Percentiles rank a stretch among this genome's conserved stretches.
Conservation (phyloP, 306 rosid genomes). For the Gynostemma pentaphyllum region DNA sequence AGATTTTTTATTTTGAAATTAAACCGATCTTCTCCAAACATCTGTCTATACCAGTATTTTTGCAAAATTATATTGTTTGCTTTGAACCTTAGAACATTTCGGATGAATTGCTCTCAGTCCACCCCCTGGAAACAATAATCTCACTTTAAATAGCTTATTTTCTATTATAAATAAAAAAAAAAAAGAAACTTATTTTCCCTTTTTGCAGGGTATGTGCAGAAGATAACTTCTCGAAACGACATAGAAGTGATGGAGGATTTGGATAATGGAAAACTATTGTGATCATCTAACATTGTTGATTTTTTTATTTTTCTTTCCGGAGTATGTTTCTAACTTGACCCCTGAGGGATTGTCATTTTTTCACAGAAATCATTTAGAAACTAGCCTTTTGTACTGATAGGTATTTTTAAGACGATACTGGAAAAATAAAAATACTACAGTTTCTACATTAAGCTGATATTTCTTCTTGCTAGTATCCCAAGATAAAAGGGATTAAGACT, state of each 20-base stretch:
- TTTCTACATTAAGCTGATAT: not conserved
- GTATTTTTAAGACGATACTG: not conserved
- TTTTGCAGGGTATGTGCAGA: slow-evolving; percentile 86
- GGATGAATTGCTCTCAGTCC: not conserved
- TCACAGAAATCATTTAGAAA: not conserved
- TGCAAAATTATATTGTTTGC: not conserved
- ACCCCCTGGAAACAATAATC: not conserved
- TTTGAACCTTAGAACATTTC: not conserved
- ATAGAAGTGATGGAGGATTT: slow-evolving; percentile 82
- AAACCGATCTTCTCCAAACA: not conserved
- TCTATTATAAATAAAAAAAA: too few species aligned
- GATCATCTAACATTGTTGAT: slow-evolving; percentile 15
- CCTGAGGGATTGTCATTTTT: not conserved
- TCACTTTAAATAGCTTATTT: not conserved
- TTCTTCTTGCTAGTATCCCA: too few species aligned
- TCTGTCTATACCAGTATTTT: not conserved
- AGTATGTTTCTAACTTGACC: not conserved
- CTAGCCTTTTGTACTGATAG: not conserved
- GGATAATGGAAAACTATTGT: slow-evolving; percentile 59
- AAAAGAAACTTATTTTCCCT: slow-evolving; percentile 12
- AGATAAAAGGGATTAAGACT: too few species aligned
- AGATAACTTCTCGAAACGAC: slow-evolving; percentile 82
- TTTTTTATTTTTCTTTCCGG: not conserved
- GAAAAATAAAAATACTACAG: not conserved
- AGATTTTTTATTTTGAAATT: too few species aligned